Percentiles rank a stretch among this genome's conserved stretches.
These are phyloP conservation scores for Nepenthes gracilis DNA, from an alignment of 148 eudicot species.

Conservation along the genomic window DNA sequence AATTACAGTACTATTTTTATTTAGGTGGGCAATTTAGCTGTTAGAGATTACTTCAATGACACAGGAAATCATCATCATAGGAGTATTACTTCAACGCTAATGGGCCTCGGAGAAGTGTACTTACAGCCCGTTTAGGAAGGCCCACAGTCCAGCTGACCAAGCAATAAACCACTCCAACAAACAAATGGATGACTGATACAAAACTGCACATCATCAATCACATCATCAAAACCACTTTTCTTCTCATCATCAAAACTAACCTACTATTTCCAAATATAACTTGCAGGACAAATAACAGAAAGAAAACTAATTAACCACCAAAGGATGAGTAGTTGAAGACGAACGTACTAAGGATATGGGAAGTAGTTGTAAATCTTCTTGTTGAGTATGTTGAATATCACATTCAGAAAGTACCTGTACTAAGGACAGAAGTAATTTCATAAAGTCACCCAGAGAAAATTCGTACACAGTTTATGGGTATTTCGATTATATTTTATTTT, in stretches of 20 bases:
- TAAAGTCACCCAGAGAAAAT: not conserved
- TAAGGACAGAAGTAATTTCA: no score
- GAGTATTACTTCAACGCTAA: not conserved
- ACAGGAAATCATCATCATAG: no score
- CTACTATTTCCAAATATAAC: not conserved
- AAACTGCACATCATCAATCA: conserved; percentile 40
- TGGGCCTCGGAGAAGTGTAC: conserved; percentile 9
- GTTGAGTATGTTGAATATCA: conserved; percentile 97
- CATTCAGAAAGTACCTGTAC: conserved; percentile 89
- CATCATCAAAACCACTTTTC: conserved; percentile 8
- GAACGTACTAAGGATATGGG: conserved; percentile 94
- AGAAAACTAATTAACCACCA: not conserved
- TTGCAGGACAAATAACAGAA: not conserved
- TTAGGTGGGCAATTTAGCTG: no score
- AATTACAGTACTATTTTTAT: no score
- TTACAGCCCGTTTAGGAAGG: conserved; percentile 98
- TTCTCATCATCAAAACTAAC: not conserved
- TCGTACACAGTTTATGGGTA: not conserved
- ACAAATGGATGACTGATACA: conserved; percentile 85
- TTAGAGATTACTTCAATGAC: no score
- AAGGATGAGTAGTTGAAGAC: not conserved
- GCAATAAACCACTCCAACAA: conserved; percentile 83
- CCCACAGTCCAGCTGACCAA: conserved; percentile 92
- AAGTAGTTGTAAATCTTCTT: conserved; percentile 99
- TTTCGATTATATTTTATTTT: no score